Evolutionary conservation across 1,284 basidiomycete genomes (phyloP).

Genomic region (Coriolopsis trogii): DNA sequence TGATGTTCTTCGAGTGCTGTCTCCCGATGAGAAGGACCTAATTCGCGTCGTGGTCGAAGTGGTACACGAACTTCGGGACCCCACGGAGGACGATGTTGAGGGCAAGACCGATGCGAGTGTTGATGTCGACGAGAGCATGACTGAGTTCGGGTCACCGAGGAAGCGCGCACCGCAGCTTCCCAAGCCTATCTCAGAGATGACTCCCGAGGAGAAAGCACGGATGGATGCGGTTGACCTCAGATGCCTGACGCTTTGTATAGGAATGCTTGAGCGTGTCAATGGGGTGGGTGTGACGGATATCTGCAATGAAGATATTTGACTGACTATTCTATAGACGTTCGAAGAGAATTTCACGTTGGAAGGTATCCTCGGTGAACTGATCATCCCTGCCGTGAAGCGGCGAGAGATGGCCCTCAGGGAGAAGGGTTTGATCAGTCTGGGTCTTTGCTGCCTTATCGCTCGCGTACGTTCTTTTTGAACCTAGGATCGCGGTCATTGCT

Average conservation of each 20-base stretch:
- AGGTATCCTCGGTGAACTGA: slow-evolving; percentile 87
- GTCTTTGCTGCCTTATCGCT: slow-evolving; percentile 91
- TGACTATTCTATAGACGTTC: slow-evolving; percentile 60
- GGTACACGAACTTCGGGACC: slow-evolving; percentile 83
- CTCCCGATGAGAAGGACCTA: slow-evolving; percentile 86
- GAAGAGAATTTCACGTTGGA: slow-evolving; percentile 95
- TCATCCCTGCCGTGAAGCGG: slow-evolving; percentile 88
- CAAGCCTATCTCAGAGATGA: slow-evolving; percentile 53
- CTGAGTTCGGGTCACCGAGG: slow-evolving; percentile 34
- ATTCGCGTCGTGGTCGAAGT: slow-evolving; percentile 95
- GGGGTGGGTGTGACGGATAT: slow-evolving; percentile 50
- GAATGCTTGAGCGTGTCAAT: slow-evolving; percentile 90
- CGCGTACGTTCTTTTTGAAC: slow-evolving; percentile 44
- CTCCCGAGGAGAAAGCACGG: slow-evolving; percentile 56
- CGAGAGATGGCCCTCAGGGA: slow-evolving; percentile 87
- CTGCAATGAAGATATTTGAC: not conserved
- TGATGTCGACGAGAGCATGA: slow-evolving; percentile 36
- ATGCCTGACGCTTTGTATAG: slow-evolving; percentile 87
- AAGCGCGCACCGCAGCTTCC: slow-evolving; percentile 34
- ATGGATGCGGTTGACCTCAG: slow-evolving; percentile 80
- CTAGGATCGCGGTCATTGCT: not conserved
- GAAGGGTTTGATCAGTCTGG: slow-evolving; percentile 85
- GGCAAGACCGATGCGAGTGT: slow-evolving; percentile 17
- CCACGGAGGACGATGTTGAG: slow-evolving; percentile 44
- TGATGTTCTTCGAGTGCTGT: slow-evolving; percentile 86